Conservation (phyloP, 2,329 filamentous ascomycete species). For the Aspergillus sp. region DNA sequence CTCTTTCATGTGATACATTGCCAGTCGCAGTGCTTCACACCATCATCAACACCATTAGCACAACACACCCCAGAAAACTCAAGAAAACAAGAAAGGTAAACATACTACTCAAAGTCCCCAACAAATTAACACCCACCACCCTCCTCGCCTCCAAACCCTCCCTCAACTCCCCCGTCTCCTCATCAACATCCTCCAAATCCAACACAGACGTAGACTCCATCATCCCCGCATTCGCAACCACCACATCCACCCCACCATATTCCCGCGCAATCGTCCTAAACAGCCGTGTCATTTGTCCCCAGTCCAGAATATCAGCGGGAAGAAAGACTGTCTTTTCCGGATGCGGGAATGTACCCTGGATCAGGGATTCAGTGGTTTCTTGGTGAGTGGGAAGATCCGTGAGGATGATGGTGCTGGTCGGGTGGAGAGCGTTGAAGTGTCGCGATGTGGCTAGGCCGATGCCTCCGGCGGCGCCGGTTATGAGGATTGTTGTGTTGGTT, state of each 20-base stretch:
- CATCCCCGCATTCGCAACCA: conserved; percentile 48
- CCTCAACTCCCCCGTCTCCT: conserved; percentile 13
- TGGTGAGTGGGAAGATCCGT: conserved; percentile 28
- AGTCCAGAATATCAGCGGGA: conserved; percentile 39
- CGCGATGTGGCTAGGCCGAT: conserved; percentile 46
- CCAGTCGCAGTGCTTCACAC: conserved; percentile 34
- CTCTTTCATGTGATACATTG: conserved; percentile 29
- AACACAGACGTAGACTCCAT: conserved; percentile 32
- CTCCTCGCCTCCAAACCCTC: conserved; percentile 29
- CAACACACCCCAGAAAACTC: neutral
- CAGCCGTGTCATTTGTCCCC: conserved; percentile 37
- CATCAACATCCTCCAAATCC: conserved; percentile 29
- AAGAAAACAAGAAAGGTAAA: neutral
- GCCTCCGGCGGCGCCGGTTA: conserved; percentile 46
- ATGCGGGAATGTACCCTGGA: conserved; percentile 7
- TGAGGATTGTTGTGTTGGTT: conserved; percentile 38
- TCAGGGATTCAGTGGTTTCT: conserved; percentile 4
- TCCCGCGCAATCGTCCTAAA: conserved; percentile 34
- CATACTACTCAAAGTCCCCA: conserved; percentile 49
- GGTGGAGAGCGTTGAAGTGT: conserved; percentile 30
- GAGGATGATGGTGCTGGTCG: conserved; percentile 42
- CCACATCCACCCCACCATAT: conserved; percentile 43
- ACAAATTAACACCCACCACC: conserved; percentile 47
- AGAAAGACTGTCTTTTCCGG: conserved; percentile 31
- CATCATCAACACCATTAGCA: neutral